phyloP scores from a whole-genome alignment of 768 basidiomycete genomes.

The Rhizopogon vinicolor region DNA sequence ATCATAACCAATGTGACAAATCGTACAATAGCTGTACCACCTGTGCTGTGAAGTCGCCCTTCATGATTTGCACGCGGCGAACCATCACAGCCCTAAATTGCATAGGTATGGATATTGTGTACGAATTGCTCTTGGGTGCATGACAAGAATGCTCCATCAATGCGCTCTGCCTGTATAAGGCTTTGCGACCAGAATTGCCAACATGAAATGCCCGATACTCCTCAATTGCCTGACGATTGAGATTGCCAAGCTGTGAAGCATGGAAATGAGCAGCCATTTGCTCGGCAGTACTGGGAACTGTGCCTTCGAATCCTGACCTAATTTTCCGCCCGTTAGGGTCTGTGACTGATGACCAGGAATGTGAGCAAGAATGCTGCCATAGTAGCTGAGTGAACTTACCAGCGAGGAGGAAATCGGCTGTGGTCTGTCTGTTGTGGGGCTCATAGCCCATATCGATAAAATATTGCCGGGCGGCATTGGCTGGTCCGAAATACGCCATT shows the following conservation, averaged over 20 bases:
- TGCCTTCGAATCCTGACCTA: constrained; percentile 33
- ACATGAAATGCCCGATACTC: constrained; percentile 40
- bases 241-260: constrained; percentile 32
- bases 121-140: constrained; percentile 35
- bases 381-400: constrained; percentile 15
- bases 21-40: constrained; percentile 30
- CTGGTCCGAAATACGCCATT: constrained; percentile 55
- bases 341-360: constrained; percentile 37
- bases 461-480: constrained; percentile 46
- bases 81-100: constrained; percentile 41
- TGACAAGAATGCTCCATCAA: constrained; percentile 45
- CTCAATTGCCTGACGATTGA: constrained; percentile 43
- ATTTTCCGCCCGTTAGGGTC: constrained; percentile 54
- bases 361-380: background rate
- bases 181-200: constrained; percentile 37
- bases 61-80: constrained; percentile 42
- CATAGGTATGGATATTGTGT: constrained; percentile 39
- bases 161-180: constrained; percentile 44
- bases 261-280: constrained; percentile 53
- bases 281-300: constrained; percentile 47
- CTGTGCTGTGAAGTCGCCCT: constrained; percentile 33
- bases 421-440: constrained; percentile 52
- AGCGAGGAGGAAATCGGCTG: constrained; percentile 54
- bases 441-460: constrained; percentile 53
- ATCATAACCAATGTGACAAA: constrained; percentile 14